Evolutionary conservation across 257 asterid genomes (phyloP).

Genomic region (Coffea eugenioides): DNA sequence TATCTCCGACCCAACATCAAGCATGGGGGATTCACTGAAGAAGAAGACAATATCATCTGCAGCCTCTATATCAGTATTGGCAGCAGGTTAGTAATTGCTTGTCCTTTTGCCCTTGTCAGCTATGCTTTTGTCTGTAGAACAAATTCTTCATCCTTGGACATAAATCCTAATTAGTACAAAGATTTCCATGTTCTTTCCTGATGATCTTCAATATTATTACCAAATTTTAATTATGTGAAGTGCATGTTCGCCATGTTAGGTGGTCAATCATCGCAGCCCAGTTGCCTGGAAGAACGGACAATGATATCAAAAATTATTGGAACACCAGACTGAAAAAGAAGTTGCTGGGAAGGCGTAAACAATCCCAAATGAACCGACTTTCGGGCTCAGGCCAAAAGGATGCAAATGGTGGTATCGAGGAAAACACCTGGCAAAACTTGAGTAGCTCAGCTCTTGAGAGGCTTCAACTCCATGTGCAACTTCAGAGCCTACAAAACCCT

Average conservation of each 20-base stretch:
- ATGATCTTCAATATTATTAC: neutral
- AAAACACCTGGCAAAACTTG: slow-evolving; percentile 41
- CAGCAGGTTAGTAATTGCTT: slow-evolving; percentile 77
- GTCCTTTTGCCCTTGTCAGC: slow-evolving; percentile 62
- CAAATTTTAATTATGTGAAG: neutral
- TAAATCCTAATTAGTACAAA: neutral
- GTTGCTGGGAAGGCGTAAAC: slow-evolving; percentile 72
- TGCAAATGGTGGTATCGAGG: slow-evolving; percentile 24
- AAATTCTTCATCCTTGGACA: slow-evolving; percentile 1
- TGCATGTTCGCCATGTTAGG: slow-evolving; percentile 24
- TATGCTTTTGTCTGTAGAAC: slow-evolving; percentile 34
- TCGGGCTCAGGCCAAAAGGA: slow-evolving; percentile 32
- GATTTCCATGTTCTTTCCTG: neutral
- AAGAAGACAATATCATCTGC: slow-evolving; percentile 93
- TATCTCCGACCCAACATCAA: slow-evolving; percentile 86
- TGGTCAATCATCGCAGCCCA: slow-evolving; percentile 99
- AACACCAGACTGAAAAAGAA: slow-evolving; percentile 84
- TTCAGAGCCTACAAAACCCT: slow-evolving; percentile 61
- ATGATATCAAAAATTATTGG: slow-evolving; percentile 95
- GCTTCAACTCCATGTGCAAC: slow-evolving; percentile 87
- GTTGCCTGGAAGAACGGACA: slow-evolving; percentile 91
- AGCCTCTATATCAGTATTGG: slow-evolving; percentile 97
- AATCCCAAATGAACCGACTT: slow-evolving; percentile 34
- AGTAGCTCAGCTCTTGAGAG: slow-evolving; percentile 89
- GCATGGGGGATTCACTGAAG: slow-evolving; percentile 97